phyloP scores from a whole-genome alignment of 371 early-diverging fungal species.

The Circinella minor region DNA sequence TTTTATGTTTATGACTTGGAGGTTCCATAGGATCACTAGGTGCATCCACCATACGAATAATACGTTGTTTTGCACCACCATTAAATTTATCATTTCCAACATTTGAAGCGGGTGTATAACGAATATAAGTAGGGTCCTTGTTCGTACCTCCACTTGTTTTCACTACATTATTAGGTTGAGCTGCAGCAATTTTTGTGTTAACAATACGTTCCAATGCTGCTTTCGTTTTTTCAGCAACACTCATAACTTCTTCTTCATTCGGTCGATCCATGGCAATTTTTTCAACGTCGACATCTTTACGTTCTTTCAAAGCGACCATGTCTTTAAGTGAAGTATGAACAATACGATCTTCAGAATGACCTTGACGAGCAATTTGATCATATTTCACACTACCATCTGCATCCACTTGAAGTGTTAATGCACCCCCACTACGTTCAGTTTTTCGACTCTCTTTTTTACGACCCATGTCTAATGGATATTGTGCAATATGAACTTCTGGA shows the following conservation, averaged over 20 bases:
- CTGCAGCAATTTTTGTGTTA: constrained; percentile 76
- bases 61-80: constrained; percentile 76
- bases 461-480: constrained; percentile 95
- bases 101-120: constrained; percentile 88
- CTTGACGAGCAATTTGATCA: constrained; percentile 87
- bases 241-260: constrained; percentile 75
- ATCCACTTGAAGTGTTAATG: constrained; percentile 90
- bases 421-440: constrained; percentile 61
- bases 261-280: constrained; percentile 79
- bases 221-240: constrained; percentile 87
- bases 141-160: constrained; percentile 52
- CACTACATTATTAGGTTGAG: constrained; percentile 69
- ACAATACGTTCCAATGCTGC: constrained; percentile 88
- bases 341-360: constrained; percentile 71
- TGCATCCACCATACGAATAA: constrained; percentile 94
- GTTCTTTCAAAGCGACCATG: constrained; percentile 77
- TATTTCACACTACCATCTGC: constrained; percentile 88
- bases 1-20: constrained; percentile 89
- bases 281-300: constrained; percentile 74
- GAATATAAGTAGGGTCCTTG: constrained; percentile 81
- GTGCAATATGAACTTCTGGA: constrained; percentile 90
- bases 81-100: constrained; percentile 61
- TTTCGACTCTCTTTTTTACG: constrained; percentile 61
- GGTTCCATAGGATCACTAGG: constrained; percentile 97
- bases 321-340: constrained; percentile 88